Evolutionary conservation across 2,329 filamentous ascomycete species (phyloP).

Genomic region (Nemania abortiva): DNA sequence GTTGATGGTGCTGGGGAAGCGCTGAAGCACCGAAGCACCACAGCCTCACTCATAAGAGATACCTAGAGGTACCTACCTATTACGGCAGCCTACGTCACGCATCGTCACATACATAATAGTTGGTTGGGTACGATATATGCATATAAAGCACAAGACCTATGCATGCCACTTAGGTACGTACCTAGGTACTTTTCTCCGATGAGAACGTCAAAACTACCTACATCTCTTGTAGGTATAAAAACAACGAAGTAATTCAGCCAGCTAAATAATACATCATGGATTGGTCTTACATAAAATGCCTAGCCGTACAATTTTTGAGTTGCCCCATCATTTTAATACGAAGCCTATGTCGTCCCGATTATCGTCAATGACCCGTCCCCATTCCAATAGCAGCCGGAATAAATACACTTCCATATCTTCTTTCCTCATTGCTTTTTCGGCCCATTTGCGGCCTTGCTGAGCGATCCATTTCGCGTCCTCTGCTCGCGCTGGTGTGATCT

Average conservation of each 20-base stretch:
- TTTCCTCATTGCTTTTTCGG: slow-evolving; percentile 69
- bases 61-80: slow-evolving; percentile 3
- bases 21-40: slow-evolving; percentile 15
- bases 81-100: slow-evolving; percentile 7
- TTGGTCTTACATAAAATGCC: not conserved
- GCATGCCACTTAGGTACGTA: no score
- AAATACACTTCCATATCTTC: slow-evolving; percentile 86
- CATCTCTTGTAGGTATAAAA: no score
- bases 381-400: slow-evolving; percentile 82
- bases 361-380: slow-evolving; percentile 77
- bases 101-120: not conserved
- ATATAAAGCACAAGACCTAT: not conserved
- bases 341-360: slow-evolving; percentile 61
- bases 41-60: slow-evolving; percentile 12
- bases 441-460: slow-evolving; percentile 74
- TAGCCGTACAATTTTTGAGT: not conserved
- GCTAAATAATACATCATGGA: not conserved
- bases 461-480: slow-evolving; percentile 74
- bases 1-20: slow-evolving; percentile 25
- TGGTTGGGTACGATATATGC: no score
- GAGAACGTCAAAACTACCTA: no score
- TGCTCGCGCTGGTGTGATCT: slow-evolving; percentile 61
- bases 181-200: no score
- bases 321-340: slow-evolving; percentile 35
- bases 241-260: no score